Evolutionary conservation across 2,329 filamentous ascomycete genomes (phyloP), one percentile per base, ranked within the genome.

Genomic region (Cladosporium velox): DNA sequence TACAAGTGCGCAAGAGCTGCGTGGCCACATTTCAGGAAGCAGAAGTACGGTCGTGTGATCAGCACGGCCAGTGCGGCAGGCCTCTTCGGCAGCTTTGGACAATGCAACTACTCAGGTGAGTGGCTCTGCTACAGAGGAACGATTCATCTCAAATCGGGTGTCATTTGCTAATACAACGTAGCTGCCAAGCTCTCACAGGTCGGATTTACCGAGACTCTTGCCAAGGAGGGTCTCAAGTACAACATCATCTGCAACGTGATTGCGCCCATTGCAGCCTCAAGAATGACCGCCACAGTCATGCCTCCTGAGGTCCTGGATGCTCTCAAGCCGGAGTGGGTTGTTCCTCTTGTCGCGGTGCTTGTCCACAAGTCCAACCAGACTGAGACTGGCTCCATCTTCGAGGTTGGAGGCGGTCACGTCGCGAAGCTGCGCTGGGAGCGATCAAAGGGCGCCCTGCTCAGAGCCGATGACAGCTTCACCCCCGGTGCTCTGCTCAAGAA

Each of bases 1-100:
- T 99, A 96, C 86, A 98, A 97, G 87, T 96, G 92, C 79, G 87
- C 95, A 68, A 90, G 89, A 79, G 95, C 95, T 69, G 95, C 95
- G 62, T 99, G 95, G 94, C 93, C 94, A 67, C 86, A 98, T 81
- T 98, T 99, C 87, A 88, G 94, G 77, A 98, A 98, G 84, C 95
- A 99, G 83, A 98, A 97, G 87, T 99, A 92, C 79, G 95, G 95
- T 70, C 88, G 95, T 74, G 85, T 99, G 72, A 97, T 99, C 83
- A 98, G 96, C 85, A 98, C 95, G 28, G 88, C 94, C 44, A 98
- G 94, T n/a, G 93, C 93, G 66, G 93, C 95, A 68, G 95, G 95
- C 74, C 85, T 99, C 64, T 98, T 96, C 78, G 95, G 95, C 75
- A 95, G 88, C 82, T 98, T 97, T 76, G 95, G 94, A 71, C 94